Percentiles rank a stretch among this genome's conserved stretches.
Conservation (phyloP, 768 basidiomycete genomes). For the Hydnomerulius pinastri region DNA sequence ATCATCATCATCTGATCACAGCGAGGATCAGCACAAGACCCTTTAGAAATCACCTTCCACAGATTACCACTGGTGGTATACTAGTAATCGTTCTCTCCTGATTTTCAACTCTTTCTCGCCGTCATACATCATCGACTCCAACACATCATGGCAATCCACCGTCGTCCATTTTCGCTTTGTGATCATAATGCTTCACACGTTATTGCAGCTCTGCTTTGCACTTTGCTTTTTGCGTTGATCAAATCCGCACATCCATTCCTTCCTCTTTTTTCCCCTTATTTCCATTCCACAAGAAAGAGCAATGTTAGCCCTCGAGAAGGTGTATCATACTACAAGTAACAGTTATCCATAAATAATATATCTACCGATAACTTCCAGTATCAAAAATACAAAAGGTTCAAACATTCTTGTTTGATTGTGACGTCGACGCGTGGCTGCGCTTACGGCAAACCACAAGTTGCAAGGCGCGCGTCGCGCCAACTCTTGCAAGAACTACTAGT, state of each 20-base stretch:
- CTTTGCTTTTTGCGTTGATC: slow-evolving; percentile 12
- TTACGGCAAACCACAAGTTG: too few relatives aligned
- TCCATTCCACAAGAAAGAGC: neutral
- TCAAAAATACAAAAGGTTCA: too few relatives aligned
- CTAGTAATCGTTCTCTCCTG: neutral
- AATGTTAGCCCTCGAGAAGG: too few relatives aligned
- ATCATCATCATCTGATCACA: slow-evolving; percentile 1
- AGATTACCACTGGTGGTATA: neutral
- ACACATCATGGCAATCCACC: neutral
- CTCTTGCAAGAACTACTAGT: too few relatives aligned
- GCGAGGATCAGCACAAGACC: slow-evolving; percentile 8
- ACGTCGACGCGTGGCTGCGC: too few relatives aligned
- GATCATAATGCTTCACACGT: neutral
- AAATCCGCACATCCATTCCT: slow-evolving; percentile 9
- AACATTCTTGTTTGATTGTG: too few relatives aligned
- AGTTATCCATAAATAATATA: neutral
- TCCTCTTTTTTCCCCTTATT: slow-evolving; percentile 3
- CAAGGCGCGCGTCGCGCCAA: too few relatives aligned
- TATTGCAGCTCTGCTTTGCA: neutral
- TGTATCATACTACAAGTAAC: neutral
- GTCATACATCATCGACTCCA: neutral
- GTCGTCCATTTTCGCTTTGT: neutral
- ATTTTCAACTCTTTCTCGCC: neutral
- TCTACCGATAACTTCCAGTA: neutral
- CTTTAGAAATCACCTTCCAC: slow-evolving; percentile 5